phyloP scores from a whole-genome alignment of 495 filamentous ascomycete genomes.

The Penicillium coprophilum region DNA sequence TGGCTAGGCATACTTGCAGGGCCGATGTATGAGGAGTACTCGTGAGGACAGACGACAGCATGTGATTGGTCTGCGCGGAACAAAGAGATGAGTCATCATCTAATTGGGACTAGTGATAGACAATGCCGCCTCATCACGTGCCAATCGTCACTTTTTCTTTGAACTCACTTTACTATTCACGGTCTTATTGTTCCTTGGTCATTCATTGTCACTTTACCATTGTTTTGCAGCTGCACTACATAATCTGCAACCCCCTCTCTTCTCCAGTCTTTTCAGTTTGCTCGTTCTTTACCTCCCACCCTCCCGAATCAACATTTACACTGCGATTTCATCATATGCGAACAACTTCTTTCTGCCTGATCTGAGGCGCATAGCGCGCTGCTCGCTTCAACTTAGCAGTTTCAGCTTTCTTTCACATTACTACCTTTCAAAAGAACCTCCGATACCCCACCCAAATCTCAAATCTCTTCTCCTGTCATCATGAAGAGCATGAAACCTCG shows the following conservation, averaged over 20 bases:
- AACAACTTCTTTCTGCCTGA: conserved; percentile 15
- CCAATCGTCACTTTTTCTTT: conserved; percentile 34
- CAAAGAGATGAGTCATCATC: conserved; percentile 16
- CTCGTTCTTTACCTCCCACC: conserved; percentile 4
- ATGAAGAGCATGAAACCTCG: conserved; percentile 42
- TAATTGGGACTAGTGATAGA: conserved; percentile 2
- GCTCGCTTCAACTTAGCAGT: conserved; percentile 16
- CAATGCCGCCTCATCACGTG: conserved; percentile 23
- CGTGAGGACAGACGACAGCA: conserved; percentile 40
- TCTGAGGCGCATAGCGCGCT: conserved; percentile 34
- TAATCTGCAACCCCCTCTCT: neutral
- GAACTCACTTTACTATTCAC: conserved; percentile 1
- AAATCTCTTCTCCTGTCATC: conserved; percentile 14
- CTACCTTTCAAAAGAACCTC: neutral
- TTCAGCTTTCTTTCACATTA: conserved; percentile 9
- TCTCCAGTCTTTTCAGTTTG: conserved; percentile 2
- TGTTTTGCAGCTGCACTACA: conserved; percentile 1
- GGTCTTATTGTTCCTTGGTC: conserved; percentile 13
- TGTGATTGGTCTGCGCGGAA: conserved; percentile 32
- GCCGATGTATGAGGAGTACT: conserved; percentile 29
- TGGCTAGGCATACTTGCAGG: conserved; percentile 16
- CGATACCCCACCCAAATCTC: conserved; percentile 10
- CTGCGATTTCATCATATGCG: conserved; percentile 24
- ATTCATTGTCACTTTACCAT: conserved; percentile 6
- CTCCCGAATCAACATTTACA: neutral